Base-by-base conservation (phyloP, 164 flowering plant species). In the Aristolochia contorta region DNA sequence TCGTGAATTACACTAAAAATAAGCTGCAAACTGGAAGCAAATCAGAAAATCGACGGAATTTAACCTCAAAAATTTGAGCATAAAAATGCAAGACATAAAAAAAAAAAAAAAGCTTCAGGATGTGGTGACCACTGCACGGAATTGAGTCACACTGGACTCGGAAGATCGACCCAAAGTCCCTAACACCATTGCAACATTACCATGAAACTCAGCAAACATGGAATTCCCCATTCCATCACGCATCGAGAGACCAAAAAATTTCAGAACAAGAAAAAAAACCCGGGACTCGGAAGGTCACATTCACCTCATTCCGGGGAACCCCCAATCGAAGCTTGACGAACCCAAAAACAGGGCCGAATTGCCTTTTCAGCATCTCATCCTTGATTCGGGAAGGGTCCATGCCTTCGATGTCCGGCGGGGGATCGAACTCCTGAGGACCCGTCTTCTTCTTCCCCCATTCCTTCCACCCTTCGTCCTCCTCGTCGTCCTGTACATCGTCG, bases 381-480 rank as follows among this genome's bases (percentile, higher is more conserved):
- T 86, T 88, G 56, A 93, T 80, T 71, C 85, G 41, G 3, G 71
- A 9, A 0, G 65, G 14, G 2, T 69, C 67, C 85, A 87, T 77
- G 6, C 67, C 67, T 45, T 75, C 57, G 1, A 85, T 74, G 67
- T 92, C 96, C 15, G 81, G 75, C 3, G 88, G 88, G 6, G 81
- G 87, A 58, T 82, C 88, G 67, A 75, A 76, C 14, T 75, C 69
- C 19, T 68, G 55, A n/a, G 72, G 49, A 16, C 74, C 59, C 13
- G 53, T 51, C 6, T 74, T 62, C 61, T 66, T 84, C 72, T 76
- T 73, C 51, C 96, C 99, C 97, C 97, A 90, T 69, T 82, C 72
- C 57, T 74, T 88, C 99, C 97, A 93, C 1, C 67, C 81, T 1
- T 93, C 99, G 70, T 90, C 99, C 67, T 93, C 97, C 56, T 90